Base-by-base conservation (phyloP, 2,329 filamentous ascomycete species). In the Cladosporium sphaerospermum region DNA sequence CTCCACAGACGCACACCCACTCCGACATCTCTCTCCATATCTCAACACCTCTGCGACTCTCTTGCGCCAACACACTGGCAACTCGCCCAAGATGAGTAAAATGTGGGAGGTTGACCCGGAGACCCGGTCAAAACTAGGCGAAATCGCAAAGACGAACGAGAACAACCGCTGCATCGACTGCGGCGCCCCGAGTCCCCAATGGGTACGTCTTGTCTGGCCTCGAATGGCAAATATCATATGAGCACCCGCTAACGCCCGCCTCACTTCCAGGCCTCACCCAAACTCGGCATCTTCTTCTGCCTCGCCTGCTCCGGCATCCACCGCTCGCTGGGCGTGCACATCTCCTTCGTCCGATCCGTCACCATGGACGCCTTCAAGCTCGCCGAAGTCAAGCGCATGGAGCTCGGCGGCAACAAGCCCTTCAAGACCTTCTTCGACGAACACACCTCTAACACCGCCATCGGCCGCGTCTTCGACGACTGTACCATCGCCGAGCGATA, bases 41-140 rank as follows among this genome's bases (percentile, higher is more conserved):
- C 23, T 39, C 36, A n/a, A 39, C 36, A 14, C 10, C 11, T 39
- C n/a, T 9, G 8, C 10, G 11, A 39, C 36, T 39, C 36, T 14
- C 16, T 8, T 14, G 3, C 36, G n/a, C n/a, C n/a, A 39, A 13
- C 36, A 16, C n/a, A n/a, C 36, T n/a, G n/a, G 16, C 39, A 14
- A 50, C 14, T 11, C 16, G 28, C 31, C 16, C 67, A 65, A 57
- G 42, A 76, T 76, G 74, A 75, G 73, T 67, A 92, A 91, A 74
- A 92, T 96, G 87, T 99, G 93, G 93, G 93, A 99, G 76, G 90
- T 99, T 61, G 93, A 99, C 73, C 93, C 93, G 45, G 92, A 97
- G 78, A 97, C 92, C 57, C 84, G 89, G 74, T 89, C 87, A 68
- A 97, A 97, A 89, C 84, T 99, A 68, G 83, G 90, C 60, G 83